Conservation (phyloP, 768 basidiomycete species). For the Phylloporus scabripes region DNA sequence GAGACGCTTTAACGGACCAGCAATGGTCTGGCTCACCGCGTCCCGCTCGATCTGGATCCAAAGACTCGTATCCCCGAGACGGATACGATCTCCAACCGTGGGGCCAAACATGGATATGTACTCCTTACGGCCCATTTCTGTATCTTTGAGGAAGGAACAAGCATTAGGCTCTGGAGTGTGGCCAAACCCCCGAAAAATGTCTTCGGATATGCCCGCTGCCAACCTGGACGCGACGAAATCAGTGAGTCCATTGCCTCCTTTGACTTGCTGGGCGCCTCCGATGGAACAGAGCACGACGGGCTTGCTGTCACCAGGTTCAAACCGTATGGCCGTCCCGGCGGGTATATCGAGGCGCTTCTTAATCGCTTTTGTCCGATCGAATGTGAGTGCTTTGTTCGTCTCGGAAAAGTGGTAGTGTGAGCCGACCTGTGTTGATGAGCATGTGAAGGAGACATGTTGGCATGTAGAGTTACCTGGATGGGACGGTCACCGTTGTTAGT, state of each 20-base stretch:
- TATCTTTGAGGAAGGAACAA: constrained; percentile 44
- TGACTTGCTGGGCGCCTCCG: constrained; percentile 62
- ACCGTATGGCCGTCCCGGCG: constrained; percentile 92
- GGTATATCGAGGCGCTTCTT: constrained; percentile 88
- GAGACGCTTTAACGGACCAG: not conserved
- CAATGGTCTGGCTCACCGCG: constrained; percentile 38
- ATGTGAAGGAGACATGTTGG: not conserved
- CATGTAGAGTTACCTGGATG: constrained; percentile 59
- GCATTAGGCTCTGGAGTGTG: constrained; percentile 66
- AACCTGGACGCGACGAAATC: constrained; percentile 41
- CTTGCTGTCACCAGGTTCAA: constrained; percentile 90
- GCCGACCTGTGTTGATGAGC: constrained; percentile 54
- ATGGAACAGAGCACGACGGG: constrained; percentile 79
- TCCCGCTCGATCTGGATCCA: constrained; percentile 94
- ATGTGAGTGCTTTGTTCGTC: constrained; percentile 72
- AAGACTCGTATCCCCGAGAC: constrained; percentile 82
- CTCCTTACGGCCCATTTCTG: constrained; percentile 57
- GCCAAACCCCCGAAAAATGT: constrained; percentile 49
- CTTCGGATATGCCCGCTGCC: constrained; percentile 32
- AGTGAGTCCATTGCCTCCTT: constrained; percentile 72
- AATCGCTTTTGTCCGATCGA: constrained; percentile 78
- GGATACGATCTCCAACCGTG: constrained; percentile 82
- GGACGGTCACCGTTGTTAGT: constrained; percentile 92
- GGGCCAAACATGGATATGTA: constrained; percentile 97
- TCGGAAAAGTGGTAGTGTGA: constrained; percentile 95